phyloP scores from a whole-genome alignment of 78 protist species.

The Cavenderia fasciculata region DNA sequence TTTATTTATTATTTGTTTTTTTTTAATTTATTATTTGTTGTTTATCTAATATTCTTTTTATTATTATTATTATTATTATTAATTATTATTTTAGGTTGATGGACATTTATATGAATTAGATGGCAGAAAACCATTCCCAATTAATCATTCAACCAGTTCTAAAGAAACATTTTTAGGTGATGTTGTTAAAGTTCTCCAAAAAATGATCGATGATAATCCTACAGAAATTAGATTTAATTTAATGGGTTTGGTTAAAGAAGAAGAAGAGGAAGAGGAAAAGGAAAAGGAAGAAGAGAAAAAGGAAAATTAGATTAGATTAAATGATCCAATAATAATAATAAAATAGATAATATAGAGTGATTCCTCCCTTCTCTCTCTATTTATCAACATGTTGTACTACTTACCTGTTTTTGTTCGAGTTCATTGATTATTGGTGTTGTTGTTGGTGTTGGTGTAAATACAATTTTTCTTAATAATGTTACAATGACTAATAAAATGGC shows the following conservation, averaged over 20 bases:
- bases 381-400: not conserved
- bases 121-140: constrained; percentile 88
- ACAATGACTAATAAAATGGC: not conserved
- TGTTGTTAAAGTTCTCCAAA: constrained; percentile 36
- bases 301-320: not conserved
- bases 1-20: not conserved
- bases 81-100: constrained; percentile 42
- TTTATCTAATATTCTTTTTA: not conserved
- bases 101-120: constrained; percentile 87
- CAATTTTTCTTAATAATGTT: not conserved
- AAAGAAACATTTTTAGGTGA: constrained; percentile 71
- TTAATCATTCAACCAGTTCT: constrained; percentile 83
- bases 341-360: not conserved
- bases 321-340: not conserved
- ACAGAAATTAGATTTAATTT: constrained; percentile 72
- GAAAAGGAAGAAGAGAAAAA: constrained; percentile 6
- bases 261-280: not conserved
- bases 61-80: not conserved
- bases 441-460: too few species aligned
- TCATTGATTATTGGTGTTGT: not conserved
- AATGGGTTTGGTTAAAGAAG: constrained; percentile 65
- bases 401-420: not conserved
- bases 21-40: not conserved
- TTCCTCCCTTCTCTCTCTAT: too few species aligned
- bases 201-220: constrained; percentile 76